Base-by-base conservation (phyloP, 805 yeast species). In the Zygoascus biomembranicola region DNA sequence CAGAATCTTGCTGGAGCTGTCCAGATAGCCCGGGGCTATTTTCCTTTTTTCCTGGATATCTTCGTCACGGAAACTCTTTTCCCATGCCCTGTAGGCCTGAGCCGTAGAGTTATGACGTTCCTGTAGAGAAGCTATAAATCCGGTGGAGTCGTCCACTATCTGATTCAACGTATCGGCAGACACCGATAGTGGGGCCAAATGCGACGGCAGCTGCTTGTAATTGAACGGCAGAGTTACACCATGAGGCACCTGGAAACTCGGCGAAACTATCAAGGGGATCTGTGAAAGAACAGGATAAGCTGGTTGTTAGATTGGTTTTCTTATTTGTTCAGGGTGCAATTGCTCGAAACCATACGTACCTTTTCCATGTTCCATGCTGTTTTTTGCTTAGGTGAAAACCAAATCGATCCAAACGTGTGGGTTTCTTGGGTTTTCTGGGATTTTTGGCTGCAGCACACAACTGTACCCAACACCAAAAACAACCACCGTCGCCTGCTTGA, bases 191-290 rank as follows among this genome's bases (percentile, higher is more conserved):
- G 62, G 66, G n/a, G 73, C 74, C 19, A 69, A 54, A 5, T 55
- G 53, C 1, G 62, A 54, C 6, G 77, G 74, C 8, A 74, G 60
- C 11, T 66, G 63, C 16, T 66, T 68, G 63, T 77, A 82, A 57
- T 75, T 75, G 32, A 73, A 65, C 39, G 82, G 79, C 39, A 81
- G 68, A 6, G 79, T 74, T 13, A 81, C 73, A 0, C 84, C 77
- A 55, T 73, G 77, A 16, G 86, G 85, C 0, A 82, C 78, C 52
- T 72, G 75, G 56, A 67, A 73, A 26, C 69, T 67, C 2, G 82
- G 84, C 53, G 81, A 78, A 41, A 76, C 69, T 14, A 79, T 74
- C 42, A 81, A 71, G 0, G 86, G 85, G 0, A 81, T 75, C 56
- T 80, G 81, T 37, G 75, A 69, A 5, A 80, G 68, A 13, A 76